These are phyloP conservation scores for Saitozyma podzolica DNA, from an alignment of 768 basidiomycete species.

Conservation along the genomic window DNA sequence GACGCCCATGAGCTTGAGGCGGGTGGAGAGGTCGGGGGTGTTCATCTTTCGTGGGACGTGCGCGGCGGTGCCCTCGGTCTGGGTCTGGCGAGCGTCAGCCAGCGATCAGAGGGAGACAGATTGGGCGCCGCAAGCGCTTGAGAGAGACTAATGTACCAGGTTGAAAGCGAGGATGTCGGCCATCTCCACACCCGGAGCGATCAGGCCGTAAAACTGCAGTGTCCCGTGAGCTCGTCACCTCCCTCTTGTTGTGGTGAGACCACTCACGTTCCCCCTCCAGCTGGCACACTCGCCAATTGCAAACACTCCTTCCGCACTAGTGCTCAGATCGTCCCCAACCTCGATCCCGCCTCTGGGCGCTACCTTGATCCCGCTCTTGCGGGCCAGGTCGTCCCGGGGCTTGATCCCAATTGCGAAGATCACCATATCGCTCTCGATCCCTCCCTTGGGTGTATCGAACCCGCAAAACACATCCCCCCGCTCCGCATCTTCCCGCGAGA, in stretches of 20 bases:
- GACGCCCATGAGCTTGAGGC: slow-evolving; percentile 66
- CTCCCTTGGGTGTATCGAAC: slow-evolving; percentile 57
- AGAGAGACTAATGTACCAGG: no score
- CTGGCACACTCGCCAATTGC: slow-evolving; percentile 76
- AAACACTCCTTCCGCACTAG: slow-evolving; percentile 63
- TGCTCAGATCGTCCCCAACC: slow-evolving; percentile 62
- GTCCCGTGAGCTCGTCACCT: neutral
- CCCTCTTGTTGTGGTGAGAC: no score
- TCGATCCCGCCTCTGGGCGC: slow-evolving; percentile 61
- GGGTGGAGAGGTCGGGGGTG: slow-evolving; percentile 68
- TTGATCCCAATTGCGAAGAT: slow-evolving; percentile 71
- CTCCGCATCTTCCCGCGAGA: slow-evolving; percentile 50
- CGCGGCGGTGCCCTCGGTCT: slow-evolving; percentile 55
- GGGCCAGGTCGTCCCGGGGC: slow-evolving; percentile 69
- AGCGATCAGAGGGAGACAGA: no score
- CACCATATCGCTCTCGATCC: slow-evolving; percentile 60
- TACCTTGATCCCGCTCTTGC: slow-evolving; percentile 59
- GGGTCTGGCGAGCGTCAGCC: slow-evolving; percentile 53
- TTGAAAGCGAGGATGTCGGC: slow-evolving; percentile 74
- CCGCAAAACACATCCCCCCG: slow-evolving; percentile 56
- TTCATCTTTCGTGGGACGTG: slow-evolving; percentile 59
- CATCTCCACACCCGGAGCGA: slow-evolving; percentile 70
- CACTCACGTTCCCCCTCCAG: slow-evolving; percentile 59
- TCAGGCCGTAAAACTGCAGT: slow-evolving; percentile 63
- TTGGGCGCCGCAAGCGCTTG: no score